phyloP scores from a whole-genome alignment of 306 rosid species.

The Quercus alba region DNA sequence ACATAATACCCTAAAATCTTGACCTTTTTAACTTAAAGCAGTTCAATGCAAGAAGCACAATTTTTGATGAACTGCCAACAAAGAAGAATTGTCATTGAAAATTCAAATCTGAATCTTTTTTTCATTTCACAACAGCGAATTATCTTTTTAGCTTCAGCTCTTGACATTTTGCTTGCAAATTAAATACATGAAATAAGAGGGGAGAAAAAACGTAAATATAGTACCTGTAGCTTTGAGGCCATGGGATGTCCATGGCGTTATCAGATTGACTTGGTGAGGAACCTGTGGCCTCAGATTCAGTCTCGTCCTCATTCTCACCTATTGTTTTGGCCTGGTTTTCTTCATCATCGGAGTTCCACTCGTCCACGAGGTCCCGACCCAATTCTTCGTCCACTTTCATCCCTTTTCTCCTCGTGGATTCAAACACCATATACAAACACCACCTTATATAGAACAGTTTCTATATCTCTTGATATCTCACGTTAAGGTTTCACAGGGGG shows the following conservation, averaged over 20 bases:
- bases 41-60: background rate
- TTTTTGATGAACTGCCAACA: background rate
- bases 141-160: background rate
- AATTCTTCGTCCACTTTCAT: constrained; percentile 55
- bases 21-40: background rate
- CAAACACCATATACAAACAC: background rate
- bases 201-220: background rate
- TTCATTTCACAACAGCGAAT: background rate
- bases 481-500: background rate
- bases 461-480: background rate
- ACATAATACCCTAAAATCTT: background rate
- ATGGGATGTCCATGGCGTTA: constrained; percentile 11
- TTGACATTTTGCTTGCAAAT: background rate
- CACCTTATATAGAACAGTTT: background rate
- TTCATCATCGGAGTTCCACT: constrained; percentile 62
- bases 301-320: constrained; percentile 33
- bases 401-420: constrained; percentile 11
- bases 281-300: constrained; percentile 37
- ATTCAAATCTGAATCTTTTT: background rate
- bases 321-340: constrained; percentile 44
- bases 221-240: constrained; percentile 73
- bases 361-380: constrained; percentile 47
- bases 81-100: background rate
- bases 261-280: constrained; percentile 20
- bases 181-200: background rate